Evolutionary conservation across 306 rosid species (phyloP).

Genomic region (Vicia faba): DNA sequence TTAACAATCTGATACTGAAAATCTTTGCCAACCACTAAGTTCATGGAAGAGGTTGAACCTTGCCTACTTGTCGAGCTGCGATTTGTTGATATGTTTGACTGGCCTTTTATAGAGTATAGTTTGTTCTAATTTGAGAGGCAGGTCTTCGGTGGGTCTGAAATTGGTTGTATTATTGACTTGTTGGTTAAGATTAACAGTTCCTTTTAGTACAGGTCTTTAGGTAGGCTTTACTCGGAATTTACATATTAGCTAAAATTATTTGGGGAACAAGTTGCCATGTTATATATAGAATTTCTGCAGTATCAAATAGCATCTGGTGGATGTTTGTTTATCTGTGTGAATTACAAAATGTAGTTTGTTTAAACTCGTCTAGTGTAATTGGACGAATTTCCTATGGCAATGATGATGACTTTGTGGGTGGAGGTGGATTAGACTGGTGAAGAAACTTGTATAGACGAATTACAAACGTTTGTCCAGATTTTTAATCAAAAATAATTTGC

Average conservation of each 20-base stretch:
- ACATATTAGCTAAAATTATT: constrained; percentile 8
- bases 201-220: constrained; percentile 35
- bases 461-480: too few relatives aligned
- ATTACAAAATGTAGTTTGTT: background rate
- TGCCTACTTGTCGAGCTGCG: constrained; percentile 43
- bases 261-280: constrained; percentile 25
- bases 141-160: constrained; percentile 27
- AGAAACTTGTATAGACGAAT: too few relatives aligned
- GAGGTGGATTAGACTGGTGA: too few relatives aligned
- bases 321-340: background rate
- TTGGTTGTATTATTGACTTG: constrained; percentile 29
- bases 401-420: too few relatives aligned
- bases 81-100: constrained; percentile 46
- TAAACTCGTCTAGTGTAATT: too few relatives aligned
- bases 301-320: constrained; percentile 14
- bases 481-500: too few relatives aligned
- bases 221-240: constrained; percentile 34
- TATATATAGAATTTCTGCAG: constrained; percentile 38
- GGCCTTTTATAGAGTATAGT: constrained; percentile 37
- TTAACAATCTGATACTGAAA: constrained; percentile 41
- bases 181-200: constrained; percentile 34
- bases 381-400: too few relatives aligned
- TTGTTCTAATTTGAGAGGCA: constrained; percentile 33
- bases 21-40: constrained; percentile 37
- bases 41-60: constrained; percentile 39